A percentile compares a stretch with the other conserved stretches of the same genome.
Evolutionary conservation across 495 filamentous ascomycete species (phyloP).

Genomic region (Astrocystis sublimbata): DNA sequence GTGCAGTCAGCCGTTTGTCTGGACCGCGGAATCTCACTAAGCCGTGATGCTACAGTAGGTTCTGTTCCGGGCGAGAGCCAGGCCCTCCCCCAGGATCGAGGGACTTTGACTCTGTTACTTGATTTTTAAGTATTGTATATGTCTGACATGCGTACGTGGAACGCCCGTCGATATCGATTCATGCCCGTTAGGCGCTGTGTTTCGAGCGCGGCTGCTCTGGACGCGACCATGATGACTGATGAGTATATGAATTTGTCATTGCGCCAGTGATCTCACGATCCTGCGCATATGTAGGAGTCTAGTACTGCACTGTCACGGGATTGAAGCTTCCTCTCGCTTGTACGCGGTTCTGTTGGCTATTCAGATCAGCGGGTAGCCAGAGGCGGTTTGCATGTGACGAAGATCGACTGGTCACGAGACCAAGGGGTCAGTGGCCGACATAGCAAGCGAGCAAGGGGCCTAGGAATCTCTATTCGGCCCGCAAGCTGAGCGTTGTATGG

Average conservation of each 20-base stretch:
- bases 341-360: conserved; percentile 4
- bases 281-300: background rate
- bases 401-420: conserved; percentile 13
- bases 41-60: background rate
- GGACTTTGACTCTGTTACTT: background rate
- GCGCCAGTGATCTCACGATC: background rate
- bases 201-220: conserved; percentile 14
- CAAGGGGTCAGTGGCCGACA: too few species aligned
- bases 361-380: background rate
- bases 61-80: background rate
- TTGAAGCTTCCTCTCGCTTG: conserved; percentile 3
- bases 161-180: background rate
- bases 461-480: background rate
- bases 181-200: background rate
- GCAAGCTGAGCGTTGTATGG: background rate
- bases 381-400: conserved; percentile 13
- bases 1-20: background rate
- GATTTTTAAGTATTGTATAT: too few species aligned
- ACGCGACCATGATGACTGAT: background rate
- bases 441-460: background rate
- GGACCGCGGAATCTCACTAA: background rate
- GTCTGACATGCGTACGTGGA: too few species aligned
- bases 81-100: too few species aligned
- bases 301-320: background rate
- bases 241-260: background rate